A percentile compares a stretch with the other conserved stretches of the same genome.
Evolutionary conservation across 192 early-diverging fungal species (phyloP).

Genomic region (Gamsiella multidivaricata): DNA sequence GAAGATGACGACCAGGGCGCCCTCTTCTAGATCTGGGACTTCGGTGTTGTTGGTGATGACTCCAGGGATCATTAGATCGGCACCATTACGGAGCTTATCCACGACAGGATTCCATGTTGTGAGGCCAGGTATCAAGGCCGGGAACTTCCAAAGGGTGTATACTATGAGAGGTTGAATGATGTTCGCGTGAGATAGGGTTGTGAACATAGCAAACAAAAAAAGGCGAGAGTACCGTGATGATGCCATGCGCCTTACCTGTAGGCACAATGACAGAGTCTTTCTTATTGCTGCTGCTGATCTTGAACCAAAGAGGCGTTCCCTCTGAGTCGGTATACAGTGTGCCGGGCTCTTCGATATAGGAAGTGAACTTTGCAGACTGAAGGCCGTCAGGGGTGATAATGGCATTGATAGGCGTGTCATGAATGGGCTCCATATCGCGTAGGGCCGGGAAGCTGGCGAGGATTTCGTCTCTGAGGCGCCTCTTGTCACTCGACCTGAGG

Average conservation of each 20-base stretch:
- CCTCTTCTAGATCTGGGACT: constrained; percentile 60
- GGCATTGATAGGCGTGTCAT: constrained; percentile 48
- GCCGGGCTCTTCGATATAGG: constrained; percentile 72
- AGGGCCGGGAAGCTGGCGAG: constrained; percentile 62
- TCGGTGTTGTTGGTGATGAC: constrained; percentile 62
- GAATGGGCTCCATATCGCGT: constrained; percentile 45
- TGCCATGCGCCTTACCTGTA: constrained; percentile 56
- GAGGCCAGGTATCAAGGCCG: constrained; percentile 70
- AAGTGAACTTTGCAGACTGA: constrained; percentile 71
- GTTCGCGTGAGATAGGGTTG: neutral
- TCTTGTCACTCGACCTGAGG: constrained; percentile 73
- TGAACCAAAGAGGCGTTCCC: constrained; percentile 75
- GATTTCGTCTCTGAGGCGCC: constrained; percentile 73
- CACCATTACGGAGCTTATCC: constrained; percentile 79
- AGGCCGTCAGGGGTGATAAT: constrained; percentile 66
- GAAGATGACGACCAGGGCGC: constrained; percentile 65
- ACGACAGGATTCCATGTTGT: constrained; percentile 77
- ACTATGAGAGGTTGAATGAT: constrained; percentile 54
- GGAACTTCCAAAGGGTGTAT: constrained; percentile 83
- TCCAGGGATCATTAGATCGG: constrained; percentile 86
- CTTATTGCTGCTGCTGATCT: constrained; percentile 54
- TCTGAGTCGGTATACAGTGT: constrained; percentile 69
- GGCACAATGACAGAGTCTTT: constrained; percentile 64
- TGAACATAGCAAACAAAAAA: neutral
- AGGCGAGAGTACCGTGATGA: neutral